phyloP scores from a whole-genome alignment of 2,329 filamentous ascomycete species.

The Botrytis cinerea region DNA sequence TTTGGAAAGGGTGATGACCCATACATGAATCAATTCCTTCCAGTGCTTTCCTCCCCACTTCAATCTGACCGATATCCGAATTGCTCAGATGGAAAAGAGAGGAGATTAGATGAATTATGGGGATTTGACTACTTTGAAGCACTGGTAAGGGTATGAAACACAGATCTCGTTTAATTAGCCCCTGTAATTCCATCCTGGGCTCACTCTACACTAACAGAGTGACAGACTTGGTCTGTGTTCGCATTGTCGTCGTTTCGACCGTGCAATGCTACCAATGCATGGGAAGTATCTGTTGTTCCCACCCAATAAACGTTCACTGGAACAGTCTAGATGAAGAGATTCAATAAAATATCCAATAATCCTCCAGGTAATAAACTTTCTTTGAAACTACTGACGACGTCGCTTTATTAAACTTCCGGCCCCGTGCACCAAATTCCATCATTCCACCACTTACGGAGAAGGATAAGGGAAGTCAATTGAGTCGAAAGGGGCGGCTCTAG shows the following conservation, averaged over 20 bases:
- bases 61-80: background rate
- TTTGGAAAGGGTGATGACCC: slow-evolving; percentile 12
- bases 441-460: background rate
- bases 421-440: background rate
- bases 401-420: background rate
- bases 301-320: background rate
- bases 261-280: background rate
- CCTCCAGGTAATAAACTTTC: background rate
- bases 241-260: background rate
- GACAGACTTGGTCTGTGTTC: background rate
- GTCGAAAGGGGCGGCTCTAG: background rate
- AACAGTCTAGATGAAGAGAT: background rate
- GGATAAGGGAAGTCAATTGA: background rate
- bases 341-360: background rate
- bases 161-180: background rate
- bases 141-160: slow-evolving; percentile 2
- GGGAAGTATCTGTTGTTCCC: background rate
- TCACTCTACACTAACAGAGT: background rate
- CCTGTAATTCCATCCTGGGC: background rate
- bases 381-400: slow-evolving; percentile 7
- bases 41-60: background rate
- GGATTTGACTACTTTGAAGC: background rate
- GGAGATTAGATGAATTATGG: slow-evolving; percentile 4
- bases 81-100: background rate
- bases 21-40: background rate